Evolutionary conservation across 768 basidiomycete genomes (phyloP).

Genomic region (Boletus coccyginus): DNA sequence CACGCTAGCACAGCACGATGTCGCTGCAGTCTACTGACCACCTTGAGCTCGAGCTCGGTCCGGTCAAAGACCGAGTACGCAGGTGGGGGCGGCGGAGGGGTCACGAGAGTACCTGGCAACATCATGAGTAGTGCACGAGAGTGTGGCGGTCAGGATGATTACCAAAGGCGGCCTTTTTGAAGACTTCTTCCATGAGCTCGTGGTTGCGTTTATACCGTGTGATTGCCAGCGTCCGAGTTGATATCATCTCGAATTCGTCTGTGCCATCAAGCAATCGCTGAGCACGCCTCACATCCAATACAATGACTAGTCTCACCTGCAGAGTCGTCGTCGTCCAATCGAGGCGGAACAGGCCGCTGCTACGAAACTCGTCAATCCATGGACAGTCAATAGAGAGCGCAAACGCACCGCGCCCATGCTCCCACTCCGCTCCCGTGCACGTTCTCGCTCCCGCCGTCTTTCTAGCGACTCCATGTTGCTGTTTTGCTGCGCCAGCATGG

Average conservation of each 20-base stretch:
- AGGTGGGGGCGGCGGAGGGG: slow-evolving; percentile 39
- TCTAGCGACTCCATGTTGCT: slow-evolving; percentile 71
- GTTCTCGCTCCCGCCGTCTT: slow-evolving; percentile 57
- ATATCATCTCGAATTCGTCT: slow-evolving; percentile 71
- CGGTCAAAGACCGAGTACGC: slow-evolving; percentile 64
- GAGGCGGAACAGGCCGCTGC: slow-evolving; percentile 33
- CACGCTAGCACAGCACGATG: neutral
- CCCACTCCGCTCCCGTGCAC: slow-evolving; percentile 45
- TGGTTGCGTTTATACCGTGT: slow-evolving; percentile 78
- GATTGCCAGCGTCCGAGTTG: slow-evolving; percentile 67
- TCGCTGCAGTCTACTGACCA: slow-evolving; percentile 37
- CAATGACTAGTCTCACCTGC: slow-evolving; percentile 41
- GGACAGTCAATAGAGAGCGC: neutral
- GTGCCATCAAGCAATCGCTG: neutral
- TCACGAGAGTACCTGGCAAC: slow-evolving; percentile 42
- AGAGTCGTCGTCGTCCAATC: slow-evolving; percentile 60
- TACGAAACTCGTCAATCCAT: slow-evolving; percentile 1
- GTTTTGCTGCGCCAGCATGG: slow-evolving; percentile 72
- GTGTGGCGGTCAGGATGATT: neutral
- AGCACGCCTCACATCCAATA: neutral
- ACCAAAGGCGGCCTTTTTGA: slow-evolving; percentile 70
- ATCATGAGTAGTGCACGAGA: neutral
- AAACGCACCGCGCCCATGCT: slow-evolving; percentile 40
- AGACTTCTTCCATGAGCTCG: slow-evolving; percentile 82
- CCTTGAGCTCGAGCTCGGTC: slow-evolving; percentile 53